phyloP scores from a whole-genome alignment of 805 yeast species.

The Lachancea dasiensis region DNA sequence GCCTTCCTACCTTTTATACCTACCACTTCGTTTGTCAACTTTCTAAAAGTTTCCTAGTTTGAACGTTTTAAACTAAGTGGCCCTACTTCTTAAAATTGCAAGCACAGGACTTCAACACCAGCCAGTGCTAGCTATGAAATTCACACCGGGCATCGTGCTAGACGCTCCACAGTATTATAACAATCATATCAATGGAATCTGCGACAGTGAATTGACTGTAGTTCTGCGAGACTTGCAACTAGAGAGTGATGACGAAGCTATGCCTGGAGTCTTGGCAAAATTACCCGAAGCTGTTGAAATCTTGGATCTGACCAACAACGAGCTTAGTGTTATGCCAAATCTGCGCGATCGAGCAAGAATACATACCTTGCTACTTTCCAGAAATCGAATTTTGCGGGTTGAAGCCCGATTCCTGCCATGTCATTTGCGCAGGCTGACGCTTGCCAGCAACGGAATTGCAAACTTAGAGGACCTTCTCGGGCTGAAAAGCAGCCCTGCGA shows the following conservation, averaged over 20 bases:
- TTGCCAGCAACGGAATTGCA: slow-evolving; percentile 50
- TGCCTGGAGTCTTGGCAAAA: slow-evolving; percentile 37
- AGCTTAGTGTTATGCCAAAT: slow-evolving; percentile 53
- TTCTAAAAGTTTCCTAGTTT: slow-evolving; percentile 1
- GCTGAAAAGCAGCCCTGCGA: slow-evolving; percentile 35
- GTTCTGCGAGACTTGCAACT: slow-evolving; percentile 33
- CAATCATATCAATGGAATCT: slow-evolving; percentile 34
- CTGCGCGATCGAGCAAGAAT: slow-evolving; percentile 34
- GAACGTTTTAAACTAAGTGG: no score
- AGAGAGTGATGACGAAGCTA: slow-evolving; percentile 38
- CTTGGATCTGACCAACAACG: slow-evolving; percentile 76
- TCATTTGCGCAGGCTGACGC: slow-evolving; percentile 42
- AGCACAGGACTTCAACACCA: background rate
- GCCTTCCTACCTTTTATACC: no score
- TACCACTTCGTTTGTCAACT: no score
- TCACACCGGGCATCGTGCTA: slow-evolving; percentile 45
- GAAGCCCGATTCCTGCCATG: slow-evolving; percentile 30
- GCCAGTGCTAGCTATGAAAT: slow-evolving; percentile 39
- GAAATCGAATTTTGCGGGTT: slow-evolving; percentile 49
- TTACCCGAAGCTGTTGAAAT: slow-evolving; percentile 42
- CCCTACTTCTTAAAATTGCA: no score
- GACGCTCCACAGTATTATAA: slow-evolving; percentile 45
- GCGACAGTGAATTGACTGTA: slow-evolving; percentile 25
- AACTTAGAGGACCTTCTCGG: slow-evolving; percentile 41
- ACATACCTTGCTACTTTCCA: slow-evolving; percentile 51